phyloP scores from a whole-genome alignment of 108 stramenopile genomes.

The Fragilariopsis cylindrus region DNA sequence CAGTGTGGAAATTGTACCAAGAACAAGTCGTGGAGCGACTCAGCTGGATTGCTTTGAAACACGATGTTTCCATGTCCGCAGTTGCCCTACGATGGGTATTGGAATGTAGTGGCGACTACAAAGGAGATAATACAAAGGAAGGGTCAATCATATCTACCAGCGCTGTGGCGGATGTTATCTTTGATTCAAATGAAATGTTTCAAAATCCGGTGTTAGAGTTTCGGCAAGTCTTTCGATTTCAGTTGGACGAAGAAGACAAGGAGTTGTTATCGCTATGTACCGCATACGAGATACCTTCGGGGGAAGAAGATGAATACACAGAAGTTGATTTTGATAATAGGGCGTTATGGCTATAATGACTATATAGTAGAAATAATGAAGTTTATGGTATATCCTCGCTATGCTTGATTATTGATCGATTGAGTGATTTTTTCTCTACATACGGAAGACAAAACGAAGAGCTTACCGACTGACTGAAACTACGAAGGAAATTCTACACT shows the following conservation, averaged over 20 bases:
- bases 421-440: no score
- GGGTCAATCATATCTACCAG: conserved; percentile 2
- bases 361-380: no score
- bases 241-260: conserved; percentile 72
- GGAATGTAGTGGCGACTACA: conserved; percentile 35
- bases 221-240: conserved; percentile 70
- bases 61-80: conserved; percentile 59
- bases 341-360: conserved; percentile 21
- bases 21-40: conserved; percentile 40
- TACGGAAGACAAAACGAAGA: no score
- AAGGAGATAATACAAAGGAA: conserved; percentile 12
- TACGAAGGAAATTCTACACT: no score
- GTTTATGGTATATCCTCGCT: no score
- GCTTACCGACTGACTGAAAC: no score
- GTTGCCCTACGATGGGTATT: conserved; percentile 67
- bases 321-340: conserved; percentile 29
- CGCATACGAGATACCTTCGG: not conserved
- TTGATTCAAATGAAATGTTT: conserved; percentile 11
- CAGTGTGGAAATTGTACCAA: conserved; percentile 40
- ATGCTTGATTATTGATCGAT: no score
- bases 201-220: conserved; percentile 30
- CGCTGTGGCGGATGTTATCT: conserved; percentile 7
- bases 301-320: conserved; percentile 4
- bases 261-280: conserved; percentile 31
- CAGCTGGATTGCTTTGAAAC: conserved; percentile 47